Conservation (phyloP, 176 grass and related monocot species). For the Coix lacrymajobi region DNA sequence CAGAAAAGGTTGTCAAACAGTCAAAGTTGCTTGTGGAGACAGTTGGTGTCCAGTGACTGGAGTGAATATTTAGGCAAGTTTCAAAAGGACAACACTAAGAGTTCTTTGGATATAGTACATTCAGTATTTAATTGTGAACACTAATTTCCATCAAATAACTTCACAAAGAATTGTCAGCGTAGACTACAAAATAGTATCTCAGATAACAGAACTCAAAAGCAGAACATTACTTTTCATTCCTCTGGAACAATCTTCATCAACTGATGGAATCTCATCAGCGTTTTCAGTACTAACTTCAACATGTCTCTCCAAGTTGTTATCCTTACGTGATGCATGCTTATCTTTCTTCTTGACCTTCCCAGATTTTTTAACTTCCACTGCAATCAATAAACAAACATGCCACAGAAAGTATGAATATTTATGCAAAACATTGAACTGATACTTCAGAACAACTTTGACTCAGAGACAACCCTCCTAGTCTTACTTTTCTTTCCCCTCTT, state of each 20-base stretch:
- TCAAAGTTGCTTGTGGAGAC: background rate
- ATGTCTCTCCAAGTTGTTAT: conserved; percentile 31
- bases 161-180: background rate
- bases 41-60: background rate
- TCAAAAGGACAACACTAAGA: background rate
- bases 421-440: background rate
- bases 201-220: background rate
- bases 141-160: background rate
- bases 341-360: conserved; percentile 33
- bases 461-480: conserved; percentile 31
- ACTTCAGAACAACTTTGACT: conserved; percentile 12
- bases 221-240: conserved; percentile 87
- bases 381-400: background rate
- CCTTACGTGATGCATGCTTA: conserved; percentile 22
- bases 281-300: conserved; percentile 38
- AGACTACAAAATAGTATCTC: background rate
- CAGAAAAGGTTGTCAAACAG: background rate
- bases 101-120: background rate
- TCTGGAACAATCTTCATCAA: conserved; percentile 80
- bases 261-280: conserved; percentile 48
- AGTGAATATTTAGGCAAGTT: background rate
- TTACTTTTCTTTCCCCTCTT: conserved; percentile 51
- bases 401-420: conserved; percentile 7
- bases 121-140: background rate
- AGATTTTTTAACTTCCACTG: conserved; percentile 70